These are phyloP conservation scores for Penicillium odoratum DNA, from an alignment of 495 filamentous ascomycete species.

Conservation along the genomic window DNA sequence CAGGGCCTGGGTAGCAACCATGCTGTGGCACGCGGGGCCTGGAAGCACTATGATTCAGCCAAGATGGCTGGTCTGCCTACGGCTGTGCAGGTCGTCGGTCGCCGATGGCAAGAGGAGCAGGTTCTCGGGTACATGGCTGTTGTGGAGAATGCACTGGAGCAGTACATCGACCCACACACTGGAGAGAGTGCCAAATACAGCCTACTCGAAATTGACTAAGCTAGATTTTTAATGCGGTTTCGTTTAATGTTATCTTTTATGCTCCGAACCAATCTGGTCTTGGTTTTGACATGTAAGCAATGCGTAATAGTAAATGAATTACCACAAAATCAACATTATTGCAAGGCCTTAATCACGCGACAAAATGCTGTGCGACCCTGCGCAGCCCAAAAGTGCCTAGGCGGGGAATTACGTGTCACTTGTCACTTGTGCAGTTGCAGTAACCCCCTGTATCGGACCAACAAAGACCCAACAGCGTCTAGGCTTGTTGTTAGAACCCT, in stretches of 20 bases:
- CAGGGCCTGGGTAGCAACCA: constrained; percentile 55
- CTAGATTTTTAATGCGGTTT: not conserved
- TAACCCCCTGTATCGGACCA: not conserved
- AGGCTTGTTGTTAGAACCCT: not conserved
- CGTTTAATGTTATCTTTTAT: not conserved
- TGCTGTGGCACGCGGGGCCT: constrained; percentile 77
- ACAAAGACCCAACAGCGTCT: not conserved
- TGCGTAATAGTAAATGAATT: not conserved
- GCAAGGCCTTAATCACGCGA: not conserved
- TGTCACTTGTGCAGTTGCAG: not conserved
- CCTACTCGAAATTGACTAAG: constrained; percentile 58
- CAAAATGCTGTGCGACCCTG: not conserved
- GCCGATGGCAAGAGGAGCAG: constrained; percentile 88
- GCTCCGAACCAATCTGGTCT: not conserved
- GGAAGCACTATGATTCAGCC: constrained; percentile 80
- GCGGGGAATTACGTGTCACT: not conserved
- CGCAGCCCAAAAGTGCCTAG: not conserved
- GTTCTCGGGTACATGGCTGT: constrained; percentile 82
- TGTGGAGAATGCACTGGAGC: constrained; percentile 71
- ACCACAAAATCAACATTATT: not conserved
- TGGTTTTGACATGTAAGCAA: not conserved
- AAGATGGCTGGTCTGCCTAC: constrained; percentile 88
- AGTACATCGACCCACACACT: constrained; percentile 36
- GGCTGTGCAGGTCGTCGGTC: constrained; percentile 81
- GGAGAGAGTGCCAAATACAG: constrained; percentile 58